These are phyloP conservation scores for Trichoderma citrinoviride DNA, from an alignment of 2,329 filamentous ascomycete genomes.

Conservation along the genomic window DNA sequence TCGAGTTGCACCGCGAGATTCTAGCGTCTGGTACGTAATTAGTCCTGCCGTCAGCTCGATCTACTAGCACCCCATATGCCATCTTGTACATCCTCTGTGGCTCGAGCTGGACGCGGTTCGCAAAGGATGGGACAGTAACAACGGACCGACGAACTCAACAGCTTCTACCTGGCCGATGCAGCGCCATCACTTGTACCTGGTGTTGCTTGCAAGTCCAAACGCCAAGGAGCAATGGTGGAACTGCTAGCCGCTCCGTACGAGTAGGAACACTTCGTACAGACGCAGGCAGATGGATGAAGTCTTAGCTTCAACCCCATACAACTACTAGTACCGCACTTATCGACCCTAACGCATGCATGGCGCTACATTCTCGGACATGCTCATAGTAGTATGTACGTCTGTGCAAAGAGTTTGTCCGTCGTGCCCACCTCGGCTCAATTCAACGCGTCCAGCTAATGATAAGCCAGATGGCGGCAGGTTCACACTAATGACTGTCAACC, in stretches of 20 bases:
- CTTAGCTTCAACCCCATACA: conserved; percentile 12
- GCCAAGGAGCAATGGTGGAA: not conserved
- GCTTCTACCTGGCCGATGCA: not conserved
- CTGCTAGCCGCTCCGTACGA: not conserved
- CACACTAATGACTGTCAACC: not conserved
- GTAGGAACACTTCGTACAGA: not conserved
- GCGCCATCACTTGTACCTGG: not conserved
- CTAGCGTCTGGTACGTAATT: not conserved
- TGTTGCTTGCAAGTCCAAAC: not conserved
- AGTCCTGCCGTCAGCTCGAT: not conserved
- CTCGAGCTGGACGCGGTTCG: not conserved
- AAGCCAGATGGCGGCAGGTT: not conserved
- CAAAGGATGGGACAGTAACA: not conserved
- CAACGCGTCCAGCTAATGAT: not conserved
- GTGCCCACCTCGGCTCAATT: conserved; percentile 6
- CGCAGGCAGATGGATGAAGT: not conserved
- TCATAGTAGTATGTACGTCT: not conserved
- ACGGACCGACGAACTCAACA: not conserved
- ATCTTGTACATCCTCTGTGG: not conserved
- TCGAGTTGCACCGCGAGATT: not conserved
- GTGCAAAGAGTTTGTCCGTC: conserved; percentile 14
- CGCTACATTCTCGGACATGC: not conserved
- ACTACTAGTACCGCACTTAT: conserved; percentile 4
- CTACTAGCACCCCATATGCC: not conserved
- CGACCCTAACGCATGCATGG: conserved; percentile 10